Conservation (phyloP, 306 rosid species). For the Fragaria iinumae region DNA sequence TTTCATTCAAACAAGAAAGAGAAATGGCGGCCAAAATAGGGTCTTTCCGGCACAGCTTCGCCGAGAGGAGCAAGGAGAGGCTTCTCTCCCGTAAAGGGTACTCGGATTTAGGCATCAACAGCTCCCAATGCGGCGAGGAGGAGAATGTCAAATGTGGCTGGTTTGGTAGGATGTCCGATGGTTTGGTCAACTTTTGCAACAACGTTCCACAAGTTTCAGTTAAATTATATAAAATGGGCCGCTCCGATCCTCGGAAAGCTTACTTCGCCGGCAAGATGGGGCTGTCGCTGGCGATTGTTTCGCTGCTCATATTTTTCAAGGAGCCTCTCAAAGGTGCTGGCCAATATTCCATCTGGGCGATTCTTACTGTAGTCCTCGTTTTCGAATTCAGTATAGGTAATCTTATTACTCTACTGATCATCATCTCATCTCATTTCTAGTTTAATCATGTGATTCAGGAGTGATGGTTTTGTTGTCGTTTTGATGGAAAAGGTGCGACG, state of each 20-base stretch:
- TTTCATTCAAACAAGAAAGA: not conserved
- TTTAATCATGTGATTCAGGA: not conserved
- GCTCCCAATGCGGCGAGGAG: conserved; percentile 2
- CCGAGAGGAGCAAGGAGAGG: conserved; percentile 57
- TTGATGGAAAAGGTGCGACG: conserved; percentile 50
- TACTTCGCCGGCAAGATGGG: conserved; percentile 60
- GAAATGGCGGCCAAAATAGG: conserved; percentile 44
- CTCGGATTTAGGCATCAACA: conserved; percentile 36
- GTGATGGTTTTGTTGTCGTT: not conserved
- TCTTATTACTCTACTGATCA: not conserved
- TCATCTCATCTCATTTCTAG: not conserved
- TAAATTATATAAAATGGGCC: conserved; percentile 59
- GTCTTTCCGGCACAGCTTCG: conserved; percentile 56
- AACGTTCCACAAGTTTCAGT: not conserved
- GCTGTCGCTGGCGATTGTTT: conserved; percentile 46
- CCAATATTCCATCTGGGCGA: conserved; percentile 69
- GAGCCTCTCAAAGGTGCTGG: conserved; percentile 37
- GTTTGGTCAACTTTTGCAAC: conserved; percentile 24
- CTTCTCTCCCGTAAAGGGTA: conserved; percentile 41
- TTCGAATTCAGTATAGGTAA: conserved; percentile 80
- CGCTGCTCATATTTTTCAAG: conserved; percentile 51
- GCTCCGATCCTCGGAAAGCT: conserved; percentile 57
- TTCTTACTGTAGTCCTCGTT: conserved; percentile 70
- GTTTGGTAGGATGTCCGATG: conserved; percentile 45
- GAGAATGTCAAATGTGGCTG: conserved; percentile 19